phyloP scores from a whole-genome alignment of 2,329 filamentous ascomycete genomes.

The Venturiaceae sp. region DNA sequence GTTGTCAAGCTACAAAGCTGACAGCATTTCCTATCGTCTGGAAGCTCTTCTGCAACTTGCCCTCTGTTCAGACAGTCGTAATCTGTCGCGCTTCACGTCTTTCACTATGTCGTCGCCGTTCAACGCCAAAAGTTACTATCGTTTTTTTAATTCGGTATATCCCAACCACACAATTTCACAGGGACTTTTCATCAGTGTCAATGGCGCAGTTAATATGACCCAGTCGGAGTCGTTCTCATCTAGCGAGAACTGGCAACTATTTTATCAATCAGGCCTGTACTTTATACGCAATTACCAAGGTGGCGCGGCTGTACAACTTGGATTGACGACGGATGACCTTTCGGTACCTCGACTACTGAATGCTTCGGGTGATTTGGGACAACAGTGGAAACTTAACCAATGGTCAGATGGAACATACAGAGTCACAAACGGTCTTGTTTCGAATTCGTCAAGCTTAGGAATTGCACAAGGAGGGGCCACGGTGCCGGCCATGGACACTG shows the following conservation, averaged over 20 bases:
- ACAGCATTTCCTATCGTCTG: not conserved
- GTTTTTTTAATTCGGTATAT: not conserved
- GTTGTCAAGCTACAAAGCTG: not conserved
- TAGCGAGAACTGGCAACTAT: constrained; percentile 17
- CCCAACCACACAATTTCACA: not conserved
- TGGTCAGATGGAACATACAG: not conserved
- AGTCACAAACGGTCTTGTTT: constrained; percentile 9
- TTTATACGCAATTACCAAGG: constrained; percentile 17
- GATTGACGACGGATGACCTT: constrained; percentile 5
- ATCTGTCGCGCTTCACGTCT: not conserved
- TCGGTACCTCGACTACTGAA: constrained; percentile 5
- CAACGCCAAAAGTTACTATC: not conserved
- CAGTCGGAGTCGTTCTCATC: constrained; percentile 6
- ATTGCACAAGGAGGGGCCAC: not conserved
- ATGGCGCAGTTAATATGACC: constrained; percentile 12
- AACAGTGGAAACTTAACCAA: constrained; percentile 12
- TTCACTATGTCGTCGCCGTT: not conserved
- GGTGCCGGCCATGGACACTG: constrained; percentile 10
- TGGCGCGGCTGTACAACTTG: constrained; percentile 12
- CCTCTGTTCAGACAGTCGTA: not conserved
- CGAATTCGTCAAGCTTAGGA: constrained; percentile 7
- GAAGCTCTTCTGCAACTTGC: not conserved
- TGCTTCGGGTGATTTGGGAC: constrained; percentile 8
- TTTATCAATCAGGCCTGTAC: constrained; percentile 13
- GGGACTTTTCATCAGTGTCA: not conserved